Evolutionary conservation across 192 early-diverging fungal species (phyloP).

Genomic region (Backusella morwellensis): DNA sequence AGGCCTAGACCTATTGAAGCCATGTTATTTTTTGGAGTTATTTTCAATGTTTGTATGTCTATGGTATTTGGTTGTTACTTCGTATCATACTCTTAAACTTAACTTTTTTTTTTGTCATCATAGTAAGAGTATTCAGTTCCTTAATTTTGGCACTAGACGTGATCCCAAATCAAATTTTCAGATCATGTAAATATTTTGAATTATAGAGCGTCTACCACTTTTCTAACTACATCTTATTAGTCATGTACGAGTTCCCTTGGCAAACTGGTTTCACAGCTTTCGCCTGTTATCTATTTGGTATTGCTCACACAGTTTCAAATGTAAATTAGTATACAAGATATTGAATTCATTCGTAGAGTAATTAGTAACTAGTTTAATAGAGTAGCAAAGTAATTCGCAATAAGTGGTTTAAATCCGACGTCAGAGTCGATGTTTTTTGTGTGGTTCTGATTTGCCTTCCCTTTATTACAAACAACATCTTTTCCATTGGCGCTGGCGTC

Average conservation of each 20-base stretch:
- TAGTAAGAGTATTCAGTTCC: slow-evolving; percentile 19
- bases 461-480: slow-evolving; percentile 32
- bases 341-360: too few relatives aligned
- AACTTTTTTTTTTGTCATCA: neutral
- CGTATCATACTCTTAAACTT: neutral
- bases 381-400: slow-evolving; percentile 12
- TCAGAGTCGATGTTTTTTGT: slow-evolving; percentile 4
- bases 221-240: neutral
- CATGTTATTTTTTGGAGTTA: slow-evolving; percentile 6
- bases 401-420: slow-evolving; percentile 12
- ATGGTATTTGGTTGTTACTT: neutral
- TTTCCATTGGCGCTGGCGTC: slow-evolving; percentile 17
- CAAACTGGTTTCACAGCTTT: slow-evolving; percentile 26
- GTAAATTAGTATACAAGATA: slow-evolving; percentile 10
- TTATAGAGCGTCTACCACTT: neutral
- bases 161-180: neutral
- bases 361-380: neutral
- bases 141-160: slow-evolving; percentile 7
- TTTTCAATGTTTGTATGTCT: slow-evolving; percentile 26
- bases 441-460: slow-evolving; percentile 8
- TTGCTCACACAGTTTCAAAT: slow-evolving; percentile 21
- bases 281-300: slow-evolving; percentile 28
- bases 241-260: slow-evolving; percentile 30
- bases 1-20: slow-evolving; percentile 30
- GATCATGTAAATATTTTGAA: slow-evolving; percentile 18